Evolutionary conservation across 2,329 filamentous ascomycete species (phyloP), one percentile per base, ranked within the genome.

Genomic region (Pseudogymnoascus sp.): DNA sequence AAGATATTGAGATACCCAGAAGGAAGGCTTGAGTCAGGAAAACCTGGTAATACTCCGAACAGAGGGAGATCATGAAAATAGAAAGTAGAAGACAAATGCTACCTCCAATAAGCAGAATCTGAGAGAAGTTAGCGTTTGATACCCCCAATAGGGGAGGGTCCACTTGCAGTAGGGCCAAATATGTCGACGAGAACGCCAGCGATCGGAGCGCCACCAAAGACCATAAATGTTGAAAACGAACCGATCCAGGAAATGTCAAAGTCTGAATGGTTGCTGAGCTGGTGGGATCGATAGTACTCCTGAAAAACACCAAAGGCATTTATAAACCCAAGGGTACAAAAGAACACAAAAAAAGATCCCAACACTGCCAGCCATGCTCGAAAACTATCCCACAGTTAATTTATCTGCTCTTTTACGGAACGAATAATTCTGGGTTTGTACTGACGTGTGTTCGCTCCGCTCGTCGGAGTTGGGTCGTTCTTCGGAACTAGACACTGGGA

Each of bases 261-360:
- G 7, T 64, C 61, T 0, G 68, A 68, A 12, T 70, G 64, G 8
- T 63, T 33, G 0, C 62, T 57, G 2, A 73, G 64, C 9, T 63
- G 60, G 1, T 63, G 58, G 16, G 58, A 59, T 2, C 33, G 25
- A 58, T 73, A 74, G 62, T 74, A 72, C 63, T 69, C 63, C 62
- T 74, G 69, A 60, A 73, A 74, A 2, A 73, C 68, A 3, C 73
- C 72, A 50, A 73, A 74, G 18, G 70, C 69, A 38, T 74, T 74
- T 41, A 73, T 57, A 60, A 69, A 72, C 14, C 73, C 73, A 9
- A 73, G 68, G 3, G 68, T 69, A 63, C 67, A 71, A 33, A 71
- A 73, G 6, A 71, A 61, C 2, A 64, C 61, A 4, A 64, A 63
- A 28, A 65, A 67, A 16, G 62, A 41, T 20, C 67, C 65, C 41